phyloP scores from a whole-genome alignment of 768 basidiomycete species.

The Boletus tylopilopsis region DNA sequence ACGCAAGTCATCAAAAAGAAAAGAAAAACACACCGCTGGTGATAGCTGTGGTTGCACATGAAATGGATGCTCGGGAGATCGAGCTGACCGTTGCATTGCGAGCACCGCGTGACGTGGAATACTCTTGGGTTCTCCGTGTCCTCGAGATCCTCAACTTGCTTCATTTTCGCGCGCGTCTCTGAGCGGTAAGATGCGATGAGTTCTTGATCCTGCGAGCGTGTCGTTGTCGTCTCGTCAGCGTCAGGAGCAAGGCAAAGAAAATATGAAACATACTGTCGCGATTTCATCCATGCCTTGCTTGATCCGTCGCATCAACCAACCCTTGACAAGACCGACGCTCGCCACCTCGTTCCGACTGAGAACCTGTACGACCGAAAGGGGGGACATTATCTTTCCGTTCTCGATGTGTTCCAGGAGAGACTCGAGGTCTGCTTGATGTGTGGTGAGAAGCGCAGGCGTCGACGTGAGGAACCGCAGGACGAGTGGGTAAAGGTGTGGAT shows the following conservation, averaged over 20 bases:
- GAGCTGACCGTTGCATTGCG: conserved; percentile 82
- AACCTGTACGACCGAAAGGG: conserved; percentile 85
- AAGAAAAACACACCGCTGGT: conserved; percentile 57
- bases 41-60: conserved; percentile 98
- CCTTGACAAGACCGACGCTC: conserved; percentile 87
- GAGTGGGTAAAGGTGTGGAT: conserved; percentile 79
- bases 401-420: conserved; percentile 76
- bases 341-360: conserved; percentile 86
- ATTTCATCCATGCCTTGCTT: conserved; percentile 71
- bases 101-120: conserved; percentile 93
- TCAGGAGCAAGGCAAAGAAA: background rate
- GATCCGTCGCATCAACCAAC: conserved; percentile 83
- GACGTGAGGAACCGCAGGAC: conserved; percentile 89
- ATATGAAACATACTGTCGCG: conserved; percentile 58
- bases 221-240: background rate
- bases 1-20: background rate
- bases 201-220: conserved; percentile 64
- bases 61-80: conserved; percentile 94
- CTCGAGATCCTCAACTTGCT: conserved; percentile 76
- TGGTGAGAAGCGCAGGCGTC: conserved; percentile 63
- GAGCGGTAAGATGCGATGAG: conserved; percentile 84
- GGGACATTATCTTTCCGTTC: conserved; percentile 77
- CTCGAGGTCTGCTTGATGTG: conserved; percentile 69
- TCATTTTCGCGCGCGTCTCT: conserved; percentile 77
- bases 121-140: conserved; percentile 78